Conservation (phyloP, 495 filamentous ascomycete species). For the Penicillium fimorum region DNA sequence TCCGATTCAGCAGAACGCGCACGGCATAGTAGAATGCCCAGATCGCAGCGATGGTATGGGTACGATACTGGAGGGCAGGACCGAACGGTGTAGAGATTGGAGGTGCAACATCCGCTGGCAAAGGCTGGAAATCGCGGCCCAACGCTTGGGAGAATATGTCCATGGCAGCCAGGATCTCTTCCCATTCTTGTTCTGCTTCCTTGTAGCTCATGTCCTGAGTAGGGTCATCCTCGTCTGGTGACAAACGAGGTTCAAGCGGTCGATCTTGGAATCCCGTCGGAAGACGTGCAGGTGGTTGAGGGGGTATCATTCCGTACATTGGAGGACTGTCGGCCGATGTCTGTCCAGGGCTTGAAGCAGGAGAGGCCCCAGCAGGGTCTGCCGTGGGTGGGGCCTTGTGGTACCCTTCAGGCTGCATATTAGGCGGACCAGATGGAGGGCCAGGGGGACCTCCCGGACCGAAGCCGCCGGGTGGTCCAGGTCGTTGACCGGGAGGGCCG, state of each 20-base stretch:
- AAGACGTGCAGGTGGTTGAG: constrained; percentile 35
- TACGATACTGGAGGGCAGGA: constrained; percentile 75
- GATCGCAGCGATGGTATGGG: constrained; percentile 78
- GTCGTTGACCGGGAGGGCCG: constrained; percentile 16
- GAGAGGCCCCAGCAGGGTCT: constrained; percentile 11
- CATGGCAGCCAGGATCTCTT: constrained; percentile 68
- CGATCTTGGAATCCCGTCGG: constrained; percentile 42
- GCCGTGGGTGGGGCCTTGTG: constrained; percentile 11
- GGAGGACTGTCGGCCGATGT: constrained; percentile 26
- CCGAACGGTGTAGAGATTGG: constrained; percentile 76
- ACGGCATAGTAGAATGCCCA: constrained; percentile 83
- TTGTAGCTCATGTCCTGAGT: constrained; percentile 61
- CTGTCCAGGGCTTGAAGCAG: constrained; percentile 6
- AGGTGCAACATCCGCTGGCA: constrained; percentile 67
- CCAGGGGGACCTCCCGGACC: constrained; percentile 16
- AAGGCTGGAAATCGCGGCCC: constrained; percentile 71
- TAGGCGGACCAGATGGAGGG: constrained; percentile 18
- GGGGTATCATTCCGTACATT: constrained; percentile 57
- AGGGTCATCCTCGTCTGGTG: constrained; percentile 37
- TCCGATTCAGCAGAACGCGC: constrained; percentile 70
- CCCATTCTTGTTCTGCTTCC: constrained; percentile 78
- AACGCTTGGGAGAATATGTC: constrained; percentile 61
- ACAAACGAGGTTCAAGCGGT: constrained; percentile 16
- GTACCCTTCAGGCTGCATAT: constrained; percentile 7
- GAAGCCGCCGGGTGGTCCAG: constrained; percentile 4